Conservation (phyloP, 345 rosid genomes). For the Camelina laxa region DNA sequence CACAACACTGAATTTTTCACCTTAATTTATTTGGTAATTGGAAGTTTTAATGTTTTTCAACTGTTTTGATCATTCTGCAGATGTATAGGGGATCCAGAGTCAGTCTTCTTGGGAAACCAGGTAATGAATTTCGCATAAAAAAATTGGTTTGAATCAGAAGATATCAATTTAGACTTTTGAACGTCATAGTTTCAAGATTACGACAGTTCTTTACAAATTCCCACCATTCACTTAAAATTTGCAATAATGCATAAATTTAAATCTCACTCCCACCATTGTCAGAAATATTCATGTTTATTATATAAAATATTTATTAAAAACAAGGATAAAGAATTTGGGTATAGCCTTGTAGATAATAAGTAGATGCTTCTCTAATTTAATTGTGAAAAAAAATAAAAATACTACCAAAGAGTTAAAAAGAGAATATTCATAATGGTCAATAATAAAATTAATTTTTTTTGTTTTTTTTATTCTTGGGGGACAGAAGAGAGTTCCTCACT, state of each 20-base stretch:
- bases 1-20: not conserved
- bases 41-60: not conserved
- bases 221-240: constrained; percentile 4
- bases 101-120: constrained; percentile 35
- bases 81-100: constrained; percentile 47
- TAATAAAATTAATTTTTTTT: constrained; percentile 12
- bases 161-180: constrained; percentile 1
- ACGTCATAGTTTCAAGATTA: constrained; percentile 21
- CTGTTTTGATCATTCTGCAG: constrained; percentile 31
- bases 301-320: constrained; percentile 25
- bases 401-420: constrained; percentile 24
- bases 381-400: not conserved
- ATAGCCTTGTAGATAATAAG: constrained; percentile 27
- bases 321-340: constrained; percentile 12
- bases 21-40: not conserved
- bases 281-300: constrained; percentile 23
- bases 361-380: constrained; percentile 33
- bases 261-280: constrained; percentile 22
- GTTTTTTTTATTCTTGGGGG: constrained; percentile 18
- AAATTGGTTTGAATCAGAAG: not conserved
- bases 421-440: constrained; percentile 44
- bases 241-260: constrained; percentile 12
- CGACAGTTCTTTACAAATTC: constrained; percentile 10
- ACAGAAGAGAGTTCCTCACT: constrained; percentile 47
- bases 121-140: constrained; percentile 3